Base-by-base conservation (phyloP, 148 eudicot genomes). In the Nyssa sinensis region DNA sequence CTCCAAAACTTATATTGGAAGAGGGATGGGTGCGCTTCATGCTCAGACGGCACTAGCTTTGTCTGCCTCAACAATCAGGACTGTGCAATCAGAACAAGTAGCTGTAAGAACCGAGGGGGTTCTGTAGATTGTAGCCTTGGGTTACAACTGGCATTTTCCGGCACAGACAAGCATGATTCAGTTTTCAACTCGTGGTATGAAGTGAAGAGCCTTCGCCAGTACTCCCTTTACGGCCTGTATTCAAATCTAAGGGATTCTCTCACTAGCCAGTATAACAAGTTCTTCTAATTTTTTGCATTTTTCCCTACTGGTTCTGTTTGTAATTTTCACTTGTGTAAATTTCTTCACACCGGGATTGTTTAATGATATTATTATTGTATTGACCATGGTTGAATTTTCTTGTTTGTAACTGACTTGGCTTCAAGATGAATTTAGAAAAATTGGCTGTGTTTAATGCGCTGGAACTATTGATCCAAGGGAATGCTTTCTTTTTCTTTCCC, bases 151-250 rank as follows among this genome's bases (percentile, higher is more conserved):
- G 96, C 97, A 2, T 94, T 94, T 78, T 92, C 98, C 1, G 97
- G 97, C 69, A 94, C 97, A 1, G 96, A 94, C 74, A 94, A 92
- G 81, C 92, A 93, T 24, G 79, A 75, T 29, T 24, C 85, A 5
- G 96, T 90, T 73, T 83, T 90, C 49, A 93, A 93, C 84, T 90
- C 98, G 7, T 93, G 97, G 91, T 88, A 91, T 73, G 93, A 88
- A 81, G 93, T 91, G 58, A 80, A 84, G 68, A 94, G 88, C 58
- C 95, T 94, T 32, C 90, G 94, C 7, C 94, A 87, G 78, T 94
- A 89, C 80, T 94, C 94, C 7, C 85, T 91, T 3, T 88, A 75
- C 75, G 89, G 91, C 61, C 86, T 91, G 30, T 94, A 88, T 73
- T 84, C 88, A 21, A 87, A 86, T 81, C 86, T 94, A 82, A 84